Base-by-base conservation (phyloP, 768 basidiomycete species). In the Macrolepiota dolichaula region DNA sequence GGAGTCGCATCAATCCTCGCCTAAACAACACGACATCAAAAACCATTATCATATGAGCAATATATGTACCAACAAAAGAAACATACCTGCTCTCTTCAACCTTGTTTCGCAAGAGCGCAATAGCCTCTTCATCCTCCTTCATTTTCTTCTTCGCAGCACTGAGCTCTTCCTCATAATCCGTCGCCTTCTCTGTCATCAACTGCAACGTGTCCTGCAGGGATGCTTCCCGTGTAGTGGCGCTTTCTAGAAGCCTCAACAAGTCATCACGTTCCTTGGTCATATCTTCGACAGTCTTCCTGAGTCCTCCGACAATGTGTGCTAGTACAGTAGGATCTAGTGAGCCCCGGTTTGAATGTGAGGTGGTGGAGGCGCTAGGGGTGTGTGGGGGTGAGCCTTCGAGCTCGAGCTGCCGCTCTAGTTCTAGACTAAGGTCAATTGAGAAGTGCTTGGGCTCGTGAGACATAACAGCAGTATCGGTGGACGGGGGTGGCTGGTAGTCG, bases 1-100 rank as follows among this genome's bases (percentile, higher is more conserved):
- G 92, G 9, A 94, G 79, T 17, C 90, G 84, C 92, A 94, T 94
- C 55, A 94, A 79, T 25, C 91, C 92, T 49, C 92, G 88, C 66
- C 92, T 92, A 69, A 15, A 56, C 3, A 53, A 27, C 58, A 47
- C 56, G 44, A 55, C 32, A 24, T 53, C 51, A 52, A n/a, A 27
- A 24, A 13, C 24, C 49, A 38, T 44, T 60, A 59, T 61, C 11
- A 29, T 40, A 36, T 35, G 37, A 17, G 46, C 22, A 35, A 22
- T 51, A 57, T 52, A 65, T 42, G 51, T n/a, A n/a, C n/a, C n/a
- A n/a, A n/a, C n/a, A n/a, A n/a, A 36, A 69, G 15, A 57, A 10
- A 40, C 82, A 22, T 66, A 90, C 91, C 92, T 82, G 79, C 90
- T 92, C 72, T 94, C 92, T 67, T 94, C 92, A 2, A 94, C 90